Evolutionary conservation across 306 rosid species (phyloP), one percentile per base, ranked within the genome.

Genomic region (Cicer judaicum): DNA sequence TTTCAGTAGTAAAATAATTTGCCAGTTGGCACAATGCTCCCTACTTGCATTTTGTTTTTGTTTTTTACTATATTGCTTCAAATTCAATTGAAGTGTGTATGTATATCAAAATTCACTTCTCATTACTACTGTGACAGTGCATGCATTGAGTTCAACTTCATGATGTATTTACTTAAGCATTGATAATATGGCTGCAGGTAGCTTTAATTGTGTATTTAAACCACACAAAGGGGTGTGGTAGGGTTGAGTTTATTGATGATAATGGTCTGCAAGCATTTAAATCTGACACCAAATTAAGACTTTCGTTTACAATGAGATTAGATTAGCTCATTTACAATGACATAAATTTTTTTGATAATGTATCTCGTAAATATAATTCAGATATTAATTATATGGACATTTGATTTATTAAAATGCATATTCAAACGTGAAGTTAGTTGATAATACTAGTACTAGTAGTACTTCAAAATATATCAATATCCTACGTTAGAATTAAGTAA

Each of bases 141-240:
- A 73, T 74, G 77, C 74, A 16, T 59, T 47, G 4, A 72, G 68
- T 70, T 78, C 39, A 10, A 19, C 42, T 63, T 11, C 15, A 21
- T 71, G 61, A 13, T 63, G 61, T 49, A 74, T 59, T 80, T 66
- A 74, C 61, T 49, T 74, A 15, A 38, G 73, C 84, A 80, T 80
- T 80, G 47, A 80, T 74, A 67, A 47, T 64, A 13, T 12, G 39
- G 80, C 12, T 46, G 81, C 80, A 78, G 70, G 74, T 36, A 38
- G 72, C 75, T 64, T 79, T 73, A 52, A 61, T 70, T 12, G 76
- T 61, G 44, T 34, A 55, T 40, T 57, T 72, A 68, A 70, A 68
- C 46, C 55, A 16, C 36, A 34, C 48, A 29, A 60, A 40, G 10
- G 44, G 80, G 56, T 29, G 36, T 29, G 36, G 19, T 59, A 68